A percentile compares a stretch with the other conserved stretches of the same genome.
phyloP scores from a whole-genome alignment of 148 eudicot species.

The Cornus kousa region DNA sequence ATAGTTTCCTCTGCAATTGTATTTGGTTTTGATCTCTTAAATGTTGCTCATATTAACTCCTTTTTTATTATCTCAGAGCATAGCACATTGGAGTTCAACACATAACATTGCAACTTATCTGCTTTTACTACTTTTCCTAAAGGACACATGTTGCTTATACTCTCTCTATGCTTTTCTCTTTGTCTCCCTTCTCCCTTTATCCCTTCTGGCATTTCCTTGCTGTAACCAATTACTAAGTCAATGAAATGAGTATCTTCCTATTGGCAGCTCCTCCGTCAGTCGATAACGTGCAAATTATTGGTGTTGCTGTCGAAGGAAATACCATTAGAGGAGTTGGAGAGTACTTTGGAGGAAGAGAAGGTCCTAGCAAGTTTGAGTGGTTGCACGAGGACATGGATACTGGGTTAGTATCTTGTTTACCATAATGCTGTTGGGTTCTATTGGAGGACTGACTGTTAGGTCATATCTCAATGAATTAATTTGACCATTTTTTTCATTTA shows the following conservation, averaged over 20 bases:
- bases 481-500: neutral
- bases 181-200: neutral
- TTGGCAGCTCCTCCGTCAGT: conserved; percentile 93
- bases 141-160: neutral
- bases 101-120: neutral
- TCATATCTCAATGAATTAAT: neutral
- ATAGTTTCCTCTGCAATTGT: too few relatives aligned
- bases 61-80: neutral
- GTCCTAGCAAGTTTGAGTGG: conserved; percentile 98
- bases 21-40: neutral
- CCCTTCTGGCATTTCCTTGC: too few relatives aligned
- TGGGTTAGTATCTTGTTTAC: conserved; percentile 49
- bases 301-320: conserved; percentile 79
- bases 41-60: neutral
- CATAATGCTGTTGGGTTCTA: neutral
- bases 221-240: neutral
- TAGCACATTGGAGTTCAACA: neutral
- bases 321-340: conserved; percentile 72
- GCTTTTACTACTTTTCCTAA: neutral
- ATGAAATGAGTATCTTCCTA: neutral
- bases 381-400: conserved; percentile 67
- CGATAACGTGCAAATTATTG: conserved; percentile 61
- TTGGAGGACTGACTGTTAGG: neutral
- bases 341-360: conserved; percentile 97
- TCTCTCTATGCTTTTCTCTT: neutral